phyloP scores from a whole-genome alignment of 2,329 filamentous ascomycete genomes.

The Pyrenophora tritici-repentis region DNA sequence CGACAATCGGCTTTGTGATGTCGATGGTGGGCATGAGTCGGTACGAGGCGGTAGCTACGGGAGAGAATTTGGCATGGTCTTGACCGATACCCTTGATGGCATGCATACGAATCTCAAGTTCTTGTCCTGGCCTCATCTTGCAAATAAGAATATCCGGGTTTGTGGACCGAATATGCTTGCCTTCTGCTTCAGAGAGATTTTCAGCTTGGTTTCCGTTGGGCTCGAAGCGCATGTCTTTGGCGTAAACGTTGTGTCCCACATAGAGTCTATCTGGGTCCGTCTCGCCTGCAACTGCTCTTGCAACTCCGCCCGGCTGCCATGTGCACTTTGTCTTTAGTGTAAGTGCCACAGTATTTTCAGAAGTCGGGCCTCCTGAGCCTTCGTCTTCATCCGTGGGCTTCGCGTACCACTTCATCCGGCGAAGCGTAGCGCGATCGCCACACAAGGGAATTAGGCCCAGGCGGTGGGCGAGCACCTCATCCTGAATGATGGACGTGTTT shows the following conservation, averaged over 20 bases:
- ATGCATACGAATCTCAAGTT: slow-evolving; percentile 84
- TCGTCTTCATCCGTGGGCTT: slow-evolving; percentile 64
- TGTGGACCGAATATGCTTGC: slow-evolving; percentile 73
- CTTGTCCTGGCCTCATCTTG: slow-evolving; percentile 89
- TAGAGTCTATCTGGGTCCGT: slow-evolving; percentile 84
- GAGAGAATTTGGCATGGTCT: slow-evolving; percentile 97
- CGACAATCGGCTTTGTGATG: slow-evolving; percentile 82
- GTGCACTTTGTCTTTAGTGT: slow-evolving; percentile 79
- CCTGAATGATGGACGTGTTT: slow-evolving; percentile 97
- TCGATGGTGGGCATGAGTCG: slow-evolving; percentile 85
- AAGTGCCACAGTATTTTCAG: slow-evolving; percentile 87
- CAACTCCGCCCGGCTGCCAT: slow-evolving; percentile 67
- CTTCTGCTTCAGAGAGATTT: slow-evolving; percentile 39
- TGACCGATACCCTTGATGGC: slow-evolving; percentile 92
- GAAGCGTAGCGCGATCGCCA: slow-evolving; percentile 75
- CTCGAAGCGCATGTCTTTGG: slow-evolving; percentile 68
- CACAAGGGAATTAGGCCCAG: slow-evolving; percentile 89
- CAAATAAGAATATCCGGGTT: slow-evolving; percentile 94
- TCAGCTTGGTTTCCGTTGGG: slow-evolving; percentile 66
- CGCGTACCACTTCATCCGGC: slow-evolving; percentile 81
- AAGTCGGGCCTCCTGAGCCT: slow-evolving; percentile 56
- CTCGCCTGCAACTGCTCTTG: slow-evolving; percentile 68
- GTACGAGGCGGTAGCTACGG: slow-evolving; percentile 93
- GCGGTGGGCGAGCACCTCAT: slow-evolving; percentile 91
- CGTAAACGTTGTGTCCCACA: slow-evolving; percentile 72